Evolutionary conservation across 108 stramenopile genomes (phyloP).

Genomic region (Nitzschia putrida): DNA sequence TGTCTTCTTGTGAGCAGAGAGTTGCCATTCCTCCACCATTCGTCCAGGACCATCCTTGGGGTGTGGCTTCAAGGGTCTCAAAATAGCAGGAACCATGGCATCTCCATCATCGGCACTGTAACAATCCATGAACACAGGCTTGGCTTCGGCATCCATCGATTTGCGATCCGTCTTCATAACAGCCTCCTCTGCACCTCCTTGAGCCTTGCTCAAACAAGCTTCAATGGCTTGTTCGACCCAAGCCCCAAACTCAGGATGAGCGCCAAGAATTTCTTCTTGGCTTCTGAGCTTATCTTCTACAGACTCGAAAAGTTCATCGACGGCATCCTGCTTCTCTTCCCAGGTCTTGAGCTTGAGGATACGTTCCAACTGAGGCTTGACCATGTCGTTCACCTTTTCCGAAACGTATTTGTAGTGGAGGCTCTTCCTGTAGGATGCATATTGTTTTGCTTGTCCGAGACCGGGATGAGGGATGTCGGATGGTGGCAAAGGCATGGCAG

Average conservation of each 20-base stretch:
- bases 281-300: slow-evolving; percentile 56
- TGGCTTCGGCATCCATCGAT: slow-evolving; percentile 22
- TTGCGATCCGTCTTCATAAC: slow-evolving; percentile 17
- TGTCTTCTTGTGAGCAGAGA: slow-evolving; percentile 65
- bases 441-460: slow-evolving; percentile 47
- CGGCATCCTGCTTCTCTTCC: slow-evolving; percentile 67
- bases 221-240: slow-evolving; percentile 72
- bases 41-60: slow-evolving; percentile 58
- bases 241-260: slow-evolving; percentile 57
- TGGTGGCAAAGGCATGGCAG: slow-evolving; percentile 50
- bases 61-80: slow-evolving; percentile 64
- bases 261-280: slow-evolving; percentile 53
- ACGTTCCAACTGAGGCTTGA: slow-evolving; percentile 37
- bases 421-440: slow-evolving; percentile 48
- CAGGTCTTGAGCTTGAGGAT: slow-evolving; percentile 46
- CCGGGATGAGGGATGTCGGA: slow-evolving; percentile 48
- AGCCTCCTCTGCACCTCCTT: slow-evolving; percentile 6
- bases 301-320: slow-evolving; percentile 76
- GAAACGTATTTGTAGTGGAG: slow-evolving; percentile 35
- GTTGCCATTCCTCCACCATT: slow-evolving; percentile 87
- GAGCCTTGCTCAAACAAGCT: slow-evolving; percentile 53
- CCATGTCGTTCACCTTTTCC: slow-evolving; percentile 41
- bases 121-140: slow-evolving; percentile 80
- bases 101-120: slow-evolving; percentile 40
- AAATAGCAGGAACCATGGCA: slow-evolving; percentile 59